A percentile compares a stretch with the other conserved stretches of the same genome.
Conservation (phyloP, 108 stramenopile species). For the Cafeteria roenbergensis region DNA sequence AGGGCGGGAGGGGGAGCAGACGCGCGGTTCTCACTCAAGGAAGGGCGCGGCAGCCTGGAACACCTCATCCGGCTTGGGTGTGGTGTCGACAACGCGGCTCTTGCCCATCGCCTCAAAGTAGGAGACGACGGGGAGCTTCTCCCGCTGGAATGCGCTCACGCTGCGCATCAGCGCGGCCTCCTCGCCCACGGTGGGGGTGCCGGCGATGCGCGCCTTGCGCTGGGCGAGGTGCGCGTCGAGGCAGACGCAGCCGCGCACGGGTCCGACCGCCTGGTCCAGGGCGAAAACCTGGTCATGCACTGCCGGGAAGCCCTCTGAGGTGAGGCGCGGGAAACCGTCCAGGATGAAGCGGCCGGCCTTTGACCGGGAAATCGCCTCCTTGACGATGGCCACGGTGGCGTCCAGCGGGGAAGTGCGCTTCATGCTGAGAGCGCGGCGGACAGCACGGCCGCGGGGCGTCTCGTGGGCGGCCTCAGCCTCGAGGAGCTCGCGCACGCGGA, state of each 20-base stretch:
- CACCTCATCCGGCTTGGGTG: neutral
- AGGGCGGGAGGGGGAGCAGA: too few species aligned
- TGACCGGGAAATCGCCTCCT: neutral
- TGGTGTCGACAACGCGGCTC: slow-evolving; percentile 3
- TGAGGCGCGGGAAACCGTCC: slow-evolving; percentile 14
- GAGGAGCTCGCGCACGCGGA: slow-evolving; percentile 1
- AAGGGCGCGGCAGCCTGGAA: neutral
- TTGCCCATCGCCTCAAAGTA: slow-evolving; percentile 13
- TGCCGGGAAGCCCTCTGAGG: slow-evolving; percentile 7
- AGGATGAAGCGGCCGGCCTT: slow-evolving; percentile 7
- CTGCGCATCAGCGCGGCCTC: neutral
- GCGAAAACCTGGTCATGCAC: slow-evolving; percentile 24
- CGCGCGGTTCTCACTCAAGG: slow-evolving; percentile 1
- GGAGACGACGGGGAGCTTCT: slow-evolving; percentile 1
- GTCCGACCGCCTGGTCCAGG: slow-evolving; percentile 14
- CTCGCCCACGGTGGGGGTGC: neutral
- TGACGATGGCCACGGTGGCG: neutral
- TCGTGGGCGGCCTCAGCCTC: neutral
- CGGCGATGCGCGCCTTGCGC: neutral
- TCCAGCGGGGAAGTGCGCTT: slow-evolving; percentile 7
- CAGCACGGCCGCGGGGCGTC: neutral
- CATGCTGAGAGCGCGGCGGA: neutral
- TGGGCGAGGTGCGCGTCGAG: neutral
- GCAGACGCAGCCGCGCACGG: slow-evolving; percentile 1
- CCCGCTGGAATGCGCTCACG: neutral